phyloP scores from a whole-genome alignment of 1,139 yeast species.

The Hyphopichia fennica region DNA sequence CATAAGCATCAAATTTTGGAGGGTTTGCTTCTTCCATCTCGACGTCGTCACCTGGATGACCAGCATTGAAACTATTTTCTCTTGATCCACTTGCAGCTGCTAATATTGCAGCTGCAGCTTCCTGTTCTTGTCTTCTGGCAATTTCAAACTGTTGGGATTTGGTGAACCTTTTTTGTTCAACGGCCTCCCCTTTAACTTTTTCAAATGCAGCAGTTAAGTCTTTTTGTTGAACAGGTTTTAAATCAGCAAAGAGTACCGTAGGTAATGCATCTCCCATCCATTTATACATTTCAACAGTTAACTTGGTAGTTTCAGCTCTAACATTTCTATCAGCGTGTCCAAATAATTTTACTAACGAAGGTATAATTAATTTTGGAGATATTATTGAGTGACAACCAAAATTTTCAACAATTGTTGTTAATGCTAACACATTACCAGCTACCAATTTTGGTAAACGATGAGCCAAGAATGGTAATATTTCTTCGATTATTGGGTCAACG shows the following conservation, averaged over 20 bases:
- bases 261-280: slow-evolving; percentile 75
- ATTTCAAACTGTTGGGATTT: slow-evolving; percentile 44
- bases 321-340: slow-evolving; percentile 88
- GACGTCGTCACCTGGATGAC: slow-evolving; percentile 42
- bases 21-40: slow-evolving; percentile 41
- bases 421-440: slow-evolving; percentile 61
- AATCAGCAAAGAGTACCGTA: slow-evolving; percentile 59
- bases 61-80: slow-evolving; percentile 22
- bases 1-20: slow-evolving; percentile 44
- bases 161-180: slow-evolving; percentile 59
- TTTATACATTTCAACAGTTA: slow-evolving; percentile 69
- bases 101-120: slow-evolving; percentile 15
- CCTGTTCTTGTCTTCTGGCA: slow-evolving; percentile 16
- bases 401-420: slow-evolving; percentile 54
- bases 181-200: slow-evolving; percentile 43
- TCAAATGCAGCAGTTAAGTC: slow-evolving; percentile 78
- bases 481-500: slow-evolving; percentile 68
- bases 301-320: slow-evolving; percentile 70
- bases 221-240: slow-evolving; percentile 91
- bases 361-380: slow-evolving; percentile 59
- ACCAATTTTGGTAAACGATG: slow-evolving; percentile 79
- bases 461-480: slow-evolving; percentile 58
- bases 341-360: slow-evolving; percentile 66
- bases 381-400: slow-evolving; percentile 70
- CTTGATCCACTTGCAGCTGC: slow-evolving; percentile 12